These are phyloP conservation scores for Clarireedia monteithiana DNA, from an alignment of 2,329 filamentous ascomycete genomes.

Conservation along the genomic window DNA sequence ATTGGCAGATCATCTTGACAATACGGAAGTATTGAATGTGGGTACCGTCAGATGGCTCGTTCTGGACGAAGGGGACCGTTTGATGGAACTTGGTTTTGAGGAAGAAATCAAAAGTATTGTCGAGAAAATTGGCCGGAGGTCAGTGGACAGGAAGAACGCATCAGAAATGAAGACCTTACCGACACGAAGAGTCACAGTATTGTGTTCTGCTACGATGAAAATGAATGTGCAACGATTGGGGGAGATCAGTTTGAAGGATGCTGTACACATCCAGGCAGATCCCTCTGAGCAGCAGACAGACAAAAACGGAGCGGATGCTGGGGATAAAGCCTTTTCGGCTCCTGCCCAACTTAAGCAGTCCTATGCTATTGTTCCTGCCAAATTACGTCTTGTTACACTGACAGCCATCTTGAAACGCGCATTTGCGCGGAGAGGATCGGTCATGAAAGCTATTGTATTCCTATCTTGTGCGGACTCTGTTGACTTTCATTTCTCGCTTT, in stretches of 20 bases:
- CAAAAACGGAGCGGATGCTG: constrained; percentile 37
- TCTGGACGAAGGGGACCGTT: constrained; percentile 90
- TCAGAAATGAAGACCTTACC: constrained; percentile 55
- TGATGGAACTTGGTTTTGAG: constrained; percentile 98
- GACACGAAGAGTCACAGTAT: constrained; percentile 70
- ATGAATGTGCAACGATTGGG: constrained; percentile 92
- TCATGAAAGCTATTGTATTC: constrained; percentile 96
- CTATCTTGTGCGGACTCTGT: constrained; percentile 95
- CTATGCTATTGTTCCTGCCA: constrained; percentile 80
- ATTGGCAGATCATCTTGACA: constrained; percentile 83
- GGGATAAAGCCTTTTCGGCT: constrained; percentile 59
- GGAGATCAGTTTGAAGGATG: constrained; percentile 91
- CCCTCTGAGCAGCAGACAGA: constrained; percentile 41
- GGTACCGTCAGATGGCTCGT: constrained; percentile 89
- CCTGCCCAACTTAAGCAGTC: constrained; percentile 92
- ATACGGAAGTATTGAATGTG: constrained; percentile 83
- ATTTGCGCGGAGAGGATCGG: constrained; percentile 79
- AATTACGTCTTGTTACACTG: constrained; percentile 82
- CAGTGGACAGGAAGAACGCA: constrained; percentile 51
- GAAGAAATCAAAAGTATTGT: constrained; percentile 88
- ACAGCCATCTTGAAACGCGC: constrained; percentile 77
- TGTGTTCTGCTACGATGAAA: constrained; percentile 97
- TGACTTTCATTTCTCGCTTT: constrained; percentile 88
- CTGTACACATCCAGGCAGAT: constrained; percentile 74
- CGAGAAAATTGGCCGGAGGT: constrained; percentile 62